Conservation (phyloP, 2,329 filamentous ascomycete species). For the Xylariaceae sp. region DNA sequence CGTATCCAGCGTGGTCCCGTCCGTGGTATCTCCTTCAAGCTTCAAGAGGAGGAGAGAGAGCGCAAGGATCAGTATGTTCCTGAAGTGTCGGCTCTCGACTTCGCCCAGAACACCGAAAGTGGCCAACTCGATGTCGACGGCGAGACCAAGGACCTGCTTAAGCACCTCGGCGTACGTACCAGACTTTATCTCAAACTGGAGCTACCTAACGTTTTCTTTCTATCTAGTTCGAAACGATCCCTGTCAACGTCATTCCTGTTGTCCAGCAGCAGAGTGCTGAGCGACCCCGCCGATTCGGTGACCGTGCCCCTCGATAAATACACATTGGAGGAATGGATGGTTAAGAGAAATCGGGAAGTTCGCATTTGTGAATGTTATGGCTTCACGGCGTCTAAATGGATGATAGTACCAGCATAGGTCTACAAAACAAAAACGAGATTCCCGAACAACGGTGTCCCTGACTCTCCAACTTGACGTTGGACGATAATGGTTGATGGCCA, state of each 20-base stretch:
- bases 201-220: background rate
- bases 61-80: constrained; percentile 99
- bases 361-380: constrained; percentile 41
- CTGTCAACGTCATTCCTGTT: constrained; percentile 91
- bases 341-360: constrained; percentile 39
- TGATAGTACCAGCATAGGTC: constrained; percentile 58
- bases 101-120: constrained; percentile 87
- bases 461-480: constrained; percentile 57
- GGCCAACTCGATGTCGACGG: constrained; percentile 91
- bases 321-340: constrained; percentile 26
- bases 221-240: constrained; percentile 86
- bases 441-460: constrained; percentile 81
- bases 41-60: constrained; percentile 99
- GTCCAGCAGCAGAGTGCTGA: constrained; percentile 82
- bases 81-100: constrained; percentile 97
- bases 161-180: constrained; percentile 90
- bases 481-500: constrained; percentile 93
- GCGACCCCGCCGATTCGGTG: constrained; percentile 74
- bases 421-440: constrained; percentile 51
- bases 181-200: constrained; percentile 11
- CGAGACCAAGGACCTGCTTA: constrained; percentile 98
- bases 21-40: constrained; percentile 99
- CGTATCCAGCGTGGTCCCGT: constrained; percentile 99
- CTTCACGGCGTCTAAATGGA: constrained; percentile 54
- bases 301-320: constrained; percentile 47